Evolutionary conservation across 495 filamentous ascomycete species (phyloP).

Genomic region (Neurospora sp.): DNA sequence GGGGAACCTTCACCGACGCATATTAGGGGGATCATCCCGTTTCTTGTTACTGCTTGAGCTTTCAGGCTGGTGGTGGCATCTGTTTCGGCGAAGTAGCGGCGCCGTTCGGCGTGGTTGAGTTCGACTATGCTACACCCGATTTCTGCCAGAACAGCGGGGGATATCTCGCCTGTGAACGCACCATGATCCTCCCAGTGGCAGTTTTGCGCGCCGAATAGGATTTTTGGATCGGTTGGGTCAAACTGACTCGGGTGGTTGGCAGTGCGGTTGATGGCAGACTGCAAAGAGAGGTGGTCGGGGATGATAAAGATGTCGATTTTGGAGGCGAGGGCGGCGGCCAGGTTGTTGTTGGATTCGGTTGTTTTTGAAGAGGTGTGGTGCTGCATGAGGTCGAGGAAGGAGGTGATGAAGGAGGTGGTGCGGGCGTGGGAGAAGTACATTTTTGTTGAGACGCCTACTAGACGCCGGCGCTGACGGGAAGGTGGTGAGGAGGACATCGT

Average conservation of each 20-base stretch:
- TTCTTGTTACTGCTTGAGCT: conserved; percentile 50
- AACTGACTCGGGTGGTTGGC: too few relatives aligned
- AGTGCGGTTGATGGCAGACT: too few relatives aligned
- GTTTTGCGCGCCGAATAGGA: conserved; percentile 68
- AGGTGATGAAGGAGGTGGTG: conserved; percentile 51
- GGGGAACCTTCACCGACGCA: conserved; percentile 58
- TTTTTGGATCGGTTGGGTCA: not conserved
- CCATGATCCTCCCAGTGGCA: conserved; percentile 55
- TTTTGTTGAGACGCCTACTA: conserved; percentile 72
- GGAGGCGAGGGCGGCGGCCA: too few relatives aligned
- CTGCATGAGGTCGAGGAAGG: conserved; percentile 43
- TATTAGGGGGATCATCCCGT: conserved; percentile 65
- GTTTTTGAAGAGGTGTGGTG: too few relatives aligned
- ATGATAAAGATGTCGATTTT: conserved; percentile 53
- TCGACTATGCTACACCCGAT: conserved; percentile 63
- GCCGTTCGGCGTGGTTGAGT: conserved; percentile 69
- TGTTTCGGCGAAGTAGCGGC: conserved; percentile 59
- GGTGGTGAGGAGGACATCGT: conserved; percentile 11
- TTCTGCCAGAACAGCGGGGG: conserved; percentile 50
- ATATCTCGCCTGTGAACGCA: conserved; percentile 69
- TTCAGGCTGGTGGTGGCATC: conserved; percentile 54
- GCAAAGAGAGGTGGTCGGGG: conserved; percentile 67
- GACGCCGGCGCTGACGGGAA: conserved; percentile 43
- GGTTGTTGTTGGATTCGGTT: too few relatives aligned
- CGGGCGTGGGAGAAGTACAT: conserved; percentile 68